These are phyloP conservation scores for Ustilago crameri DNA, from an alignment of 1,284 basidiomycete genomes.

Conservation along the genomic window DNA sequence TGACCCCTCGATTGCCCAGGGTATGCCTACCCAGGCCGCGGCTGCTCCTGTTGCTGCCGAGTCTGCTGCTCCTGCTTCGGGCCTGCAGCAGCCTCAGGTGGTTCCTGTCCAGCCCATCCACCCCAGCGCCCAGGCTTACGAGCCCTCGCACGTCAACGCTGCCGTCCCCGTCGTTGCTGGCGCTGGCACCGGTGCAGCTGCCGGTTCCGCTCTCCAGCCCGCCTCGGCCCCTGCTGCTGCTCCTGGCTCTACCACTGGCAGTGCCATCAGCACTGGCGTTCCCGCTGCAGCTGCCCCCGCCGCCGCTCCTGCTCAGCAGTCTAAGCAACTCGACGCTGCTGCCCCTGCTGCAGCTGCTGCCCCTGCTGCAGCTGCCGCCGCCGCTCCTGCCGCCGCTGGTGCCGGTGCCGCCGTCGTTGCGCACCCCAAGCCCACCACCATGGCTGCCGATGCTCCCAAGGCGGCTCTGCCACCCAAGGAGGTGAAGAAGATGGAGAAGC, in stretches of 20 bases:
- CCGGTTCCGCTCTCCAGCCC: conserved; percentile 2
- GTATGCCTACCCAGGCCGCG: conserved; percentile 8
- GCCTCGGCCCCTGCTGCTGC: conserved; percentile 9
- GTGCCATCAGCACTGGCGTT: conserved; percentile 8
- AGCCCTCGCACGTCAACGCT: conserved; percentile 33
- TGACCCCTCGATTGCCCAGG: conserved; percentile 34
- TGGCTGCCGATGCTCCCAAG: conserved; percentile 28
- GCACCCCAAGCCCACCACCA: conserved; percentile 25
- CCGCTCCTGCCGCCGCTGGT: conserved; percentile 14
- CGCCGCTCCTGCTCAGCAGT: conserved; percentile 10
- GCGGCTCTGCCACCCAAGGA: conserved; percentile 52
- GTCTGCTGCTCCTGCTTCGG: conserved; percentile 24
- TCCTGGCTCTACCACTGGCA: conserved; percentile 11
- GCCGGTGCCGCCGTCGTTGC: conserved; percentile 17
- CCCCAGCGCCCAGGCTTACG: conserved; percentile 24
- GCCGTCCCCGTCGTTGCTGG: conserved; percentile 32
- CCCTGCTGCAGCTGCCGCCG: no score
- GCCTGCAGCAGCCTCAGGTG: conserved; percentile 32
- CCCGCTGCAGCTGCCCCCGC: conserved; percentile 8
- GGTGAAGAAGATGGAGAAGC: conserved; percentile 62
- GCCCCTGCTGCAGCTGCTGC: no score
- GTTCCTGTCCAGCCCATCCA: conserved; percentile 29
- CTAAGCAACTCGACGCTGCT: conserved; percentile 19
- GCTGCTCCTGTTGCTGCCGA: conserved; percentile 11
- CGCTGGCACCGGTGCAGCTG: conserved; percentile 18